These are phyloP conservation scores for Rutstroemia sp. DNA, from an alignment of 2,329 filamentous ascomycete species.

Conservation along the genomic window DNA sequence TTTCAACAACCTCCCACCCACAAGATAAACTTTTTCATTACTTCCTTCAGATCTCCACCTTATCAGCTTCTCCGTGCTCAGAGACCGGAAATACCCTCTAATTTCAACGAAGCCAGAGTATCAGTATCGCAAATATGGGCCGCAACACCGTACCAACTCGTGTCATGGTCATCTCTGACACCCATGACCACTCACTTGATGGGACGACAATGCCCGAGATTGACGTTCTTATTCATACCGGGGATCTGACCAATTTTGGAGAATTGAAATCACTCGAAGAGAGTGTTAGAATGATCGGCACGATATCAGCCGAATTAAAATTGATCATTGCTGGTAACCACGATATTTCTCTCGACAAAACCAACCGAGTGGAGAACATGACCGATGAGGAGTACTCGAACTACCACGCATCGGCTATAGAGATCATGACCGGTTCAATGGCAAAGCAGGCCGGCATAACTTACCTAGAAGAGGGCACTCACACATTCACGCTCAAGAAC, in stretches of 20 bases:
- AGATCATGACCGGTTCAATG: slow-evolving; percentile 9
- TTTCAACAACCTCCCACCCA: too few species aligned
- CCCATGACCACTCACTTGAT: slow-evolving; percentile 18
- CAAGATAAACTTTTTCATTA: too few species aligned
- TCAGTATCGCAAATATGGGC: not conserved
- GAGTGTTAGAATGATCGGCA: slow-evolving; percentile 21
- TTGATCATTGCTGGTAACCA: slow-evolving; percentile 58
- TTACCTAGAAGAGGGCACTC: slow-evolving; percentile 13
- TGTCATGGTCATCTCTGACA: slow-evolving; percentile 22
- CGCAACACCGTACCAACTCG: slow-evolving; percentile 13
- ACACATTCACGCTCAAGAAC: slow-evolving; percentile 19
- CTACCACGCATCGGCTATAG: slow-evolving; percentile 1
- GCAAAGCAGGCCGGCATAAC: slow-evolving; percentile 12
- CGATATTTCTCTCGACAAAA: slow-evolving; percentile 34
- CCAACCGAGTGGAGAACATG: slow-evolving; percentile 8
- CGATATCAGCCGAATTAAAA: slow-evolving; percentile 47
- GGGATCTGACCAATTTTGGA: slow-evolving; percentile 32
- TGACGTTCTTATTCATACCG: slow-evolving; percentile 33
- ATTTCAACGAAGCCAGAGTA: too few species aligned
- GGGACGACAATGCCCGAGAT: slow-evolving; percentile 16
- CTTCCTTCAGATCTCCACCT: too few species aligned
- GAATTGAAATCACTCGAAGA: slow-evolving; percentile 22
- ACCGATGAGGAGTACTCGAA: slow-evolving; percentile 2
- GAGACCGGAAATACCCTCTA: too few species aligned
- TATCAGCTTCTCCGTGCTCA: too few species aligned